phyloP scores from a whole-genome alignment of 345 rosid species.

The Noccaea caerulescens region DNA sequence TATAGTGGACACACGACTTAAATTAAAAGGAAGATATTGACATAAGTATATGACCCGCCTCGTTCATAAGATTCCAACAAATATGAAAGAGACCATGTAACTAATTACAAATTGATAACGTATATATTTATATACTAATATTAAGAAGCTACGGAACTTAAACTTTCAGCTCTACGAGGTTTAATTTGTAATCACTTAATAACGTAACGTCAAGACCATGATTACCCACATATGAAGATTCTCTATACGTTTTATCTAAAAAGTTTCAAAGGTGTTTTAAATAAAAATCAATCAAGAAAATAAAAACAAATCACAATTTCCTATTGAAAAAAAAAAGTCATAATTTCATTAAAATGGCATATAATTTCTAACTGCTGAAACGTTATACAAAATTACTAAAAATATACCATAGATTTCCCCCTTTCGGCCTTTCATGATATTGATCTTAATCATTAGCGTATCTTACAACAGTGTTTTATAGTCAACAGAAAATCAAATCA shows the following conservation, averaged over 20 bases:
- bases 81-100: conserved; percentile 35
- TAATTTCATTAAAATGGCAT: background rate
- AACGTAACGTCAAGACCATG: background rate
- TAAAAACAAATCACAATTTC: no score
- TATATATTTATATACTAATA: background rate
- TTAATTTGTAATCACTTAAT: background rate
- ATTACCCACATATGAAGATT: background rate
- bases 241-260: background rate
- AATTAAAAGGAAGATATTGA: conserved; percentile 29
- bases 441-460: conserved; percentile 8
- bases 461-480: conserved; percentile 1
- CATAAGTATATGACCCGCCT: conserved; percentile 37
- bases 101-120: conserved; percentile 13
- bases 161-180: conserved; percentile 7
- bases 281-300: no score
- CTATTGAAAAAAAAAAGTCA: background rate
- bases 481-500: conserved; percentile 23
- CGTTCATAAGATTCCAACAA: conserved; percentile 41
- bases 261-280: no score
- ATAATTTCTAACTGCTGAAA: background rate
- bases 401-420: background rate
- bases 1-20: conserved; percentile 41
- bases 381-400: background rate
- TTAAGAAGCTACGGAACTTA: background rate
- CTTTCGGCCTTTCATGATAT: background rate